These are phyloP conservation scores for Epichloe bromicola DNA, from an alignment of 2,329 filamentous ascomycete species.

Conservation along the genomic window DNA sequence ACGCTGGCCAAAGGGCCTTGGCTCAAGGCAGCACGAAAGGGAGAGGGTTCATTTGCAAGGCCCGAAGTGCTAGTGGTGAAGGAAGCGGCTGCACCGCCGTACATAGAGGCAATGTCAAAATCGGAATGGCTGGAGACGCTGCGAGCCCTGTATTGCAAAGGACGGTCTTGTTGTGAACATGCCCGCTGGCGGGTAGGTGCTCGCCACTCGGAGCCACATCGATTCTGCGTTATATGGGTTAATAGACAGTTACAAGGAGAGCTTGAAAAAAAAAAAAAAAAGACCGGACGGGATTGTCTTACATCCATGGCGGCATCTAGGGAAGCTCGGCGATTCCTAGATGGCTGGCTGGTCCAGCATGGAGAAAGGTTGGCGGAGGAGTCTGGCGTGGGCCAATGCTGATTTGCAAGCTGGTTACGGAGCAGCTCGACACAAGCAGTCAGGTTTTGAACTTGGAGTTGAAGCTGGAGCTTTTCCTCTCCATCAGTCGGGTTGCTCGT, in stretches of 20 bases:
- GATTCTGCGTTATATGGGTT: background rate
- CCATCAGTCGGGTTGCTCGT: background rate
- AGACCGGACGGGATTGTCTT: background rate
- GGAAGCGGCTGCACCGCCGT: conserved; percentile 16
- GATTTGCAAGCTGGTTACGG: background rate
- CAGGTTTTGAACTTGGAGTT: background rate
- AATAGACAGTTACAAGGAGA: background rate
- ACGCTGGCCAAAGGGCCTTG: conserved; percentile 22
- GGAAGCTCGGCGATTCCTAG: background rate
- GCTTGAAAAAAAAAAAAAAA: background rate
- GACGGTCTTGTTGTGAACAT: conserved; percentile 17
- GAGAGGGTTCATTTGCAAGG: conserved; percentile 18
- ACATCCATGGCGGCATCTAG: conserved; percentile 3
- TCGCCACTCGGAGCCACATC: background rate
- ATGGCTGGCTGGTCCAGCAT: background rate
- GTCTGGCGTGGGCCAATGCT: background rate
- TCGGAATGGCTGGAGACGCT: conserved; percentile 29
- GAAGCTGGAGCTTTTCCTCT: background rate
- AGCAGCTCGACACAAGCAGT: background rate
- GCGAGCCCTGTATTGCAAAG: conserved; percentile 30
- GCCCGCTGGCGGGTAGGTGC: conserved; percentile 12
- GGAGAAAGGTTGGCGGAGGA: background rate
- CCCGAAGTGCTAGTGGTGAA: conserved; percentile 4
- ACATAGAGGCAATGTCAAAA: conserved; percentile 13
- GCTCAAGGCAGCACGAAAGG: conserved; percentile 19